Percentiles rank a stretch among this genome's conserved stretches.
Evolutionary conservation across 495 filamentous ascomycete species (phyloP).

Genomic region (Ramalina peruviana): DNA sequence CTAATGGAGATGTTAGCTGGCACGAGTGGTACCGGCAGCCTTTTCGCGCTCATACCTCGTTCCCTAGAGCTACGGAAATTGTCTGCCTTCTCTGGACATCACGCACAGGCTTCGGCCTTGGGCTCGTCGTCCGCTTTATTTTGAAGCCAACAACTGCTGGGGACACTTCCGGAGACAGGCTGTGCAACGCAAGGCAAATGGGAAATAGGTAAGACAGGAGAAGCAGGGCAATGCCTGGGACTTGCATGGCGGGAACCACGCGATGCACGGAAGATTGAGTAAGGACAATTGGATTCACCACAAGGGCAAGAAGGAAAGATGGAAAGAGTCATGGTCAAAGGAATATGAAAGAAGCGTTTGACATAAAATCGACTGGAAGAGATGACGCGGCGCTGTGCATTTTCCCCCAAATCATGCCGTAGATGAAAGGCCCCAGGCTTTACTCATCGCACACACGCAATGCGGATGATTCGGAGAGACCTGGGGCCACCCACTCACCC

Average conservation of each 20-base stretch:
- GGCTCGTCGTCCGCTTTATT: conserved; percentile 22
- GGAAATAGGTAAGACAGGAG: neutral
- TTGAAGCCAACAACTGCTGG: conserved; percentile 27
- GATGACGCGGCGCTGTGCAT: too few species aligned
- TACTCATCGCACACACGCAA: too few species aligned
- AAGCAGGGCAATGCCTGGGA: neutral
- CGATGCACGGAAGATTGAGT: too few species aligned
- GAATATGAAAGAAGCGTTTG: too few species aligned
- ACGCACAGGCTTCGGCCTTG: conserved; percentile 5
- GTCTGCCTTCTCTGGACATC: conserved; percentile 23
- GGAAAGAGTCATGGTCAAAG: too few species aligned
- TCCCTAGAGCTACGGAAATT: conserved; percentile 25
- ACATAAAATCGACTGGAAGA: too few species aligned
- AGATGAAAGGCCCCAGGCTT: too few species aligned
- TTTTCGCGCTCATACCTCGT: conserved; percentile 20
- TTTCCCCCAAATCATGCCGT: too few species aligned
- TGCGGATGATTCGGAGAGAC: too few species aligned
- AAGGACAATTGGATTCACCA: too few species aligned
- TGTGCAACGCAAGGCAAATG: neutral
- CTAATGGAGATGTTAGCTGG: conserved; percentile 18
- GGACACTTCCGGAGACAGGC: neutral
- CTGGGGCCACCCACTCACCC: too few species aligned
- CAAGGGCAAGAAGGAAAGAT: too few species aligned
- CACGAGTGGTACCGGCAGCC: neutral
- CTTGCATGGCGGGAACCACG: neutral